Evolutionary conservation across 345 rosid genomes (phyloP).

Genomic region (Dipteronia dyeriana): DNA sequence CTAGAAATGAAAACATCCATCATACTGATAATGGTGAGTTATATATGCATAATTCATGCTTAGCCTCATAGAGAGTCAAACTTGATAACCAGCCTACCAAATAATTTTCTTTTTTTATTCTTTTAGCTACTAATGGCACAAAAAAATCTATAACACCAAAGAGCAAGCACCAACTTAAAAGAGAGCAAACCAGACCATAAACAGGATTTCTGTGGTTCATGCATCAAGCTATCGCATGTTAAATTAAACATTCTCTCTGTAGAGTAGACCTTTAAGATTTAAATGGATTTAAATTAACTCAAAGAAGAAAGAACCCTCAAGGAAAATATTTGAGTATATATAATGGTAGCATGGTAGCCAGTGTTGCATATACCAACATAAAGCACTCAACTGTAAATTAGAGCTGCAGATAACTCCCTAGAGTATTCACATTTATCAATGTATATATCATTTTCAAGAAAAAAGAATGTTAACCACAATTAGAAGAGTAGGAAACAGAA

Average conservation of each 20-base stretch:
- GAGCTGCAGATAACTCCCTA: neutral
- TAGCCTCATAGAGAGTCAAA: constrained; percentile 34
- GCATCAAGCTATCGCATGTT: neutral
- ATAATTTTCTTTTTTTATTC: neutral
- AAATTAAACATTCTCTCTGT: neutral
- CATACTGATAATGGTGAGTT: constrained; percentile 65
- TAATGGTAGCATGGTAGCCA: neutral
- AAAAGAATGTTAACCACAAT: neutral
- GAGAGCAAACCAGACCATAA: neutral
- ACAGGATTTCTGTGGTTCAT: neutral
- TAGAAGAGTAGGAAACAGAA: neutral
- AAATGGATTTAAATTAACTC: neutral
- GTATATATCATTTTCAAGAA: neutral
- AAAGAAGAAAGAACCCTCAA: neutral
- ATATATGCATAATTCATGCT: constrained; percentile 34
- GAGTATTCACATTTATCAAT: neutral
- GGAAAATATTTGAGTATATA: neutral
- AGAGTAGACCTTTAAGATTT: neutral
- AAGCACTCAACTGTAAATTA: neutral
- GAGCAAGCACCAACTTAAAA: constrained; percentile 3
- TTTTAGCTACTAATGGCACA: constrained; percentile 20
- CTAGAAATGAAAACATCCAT: constrained; percentile 97
- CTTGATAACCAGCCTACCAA: constrained; percentile 24
- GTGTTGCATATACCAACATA: neutral
- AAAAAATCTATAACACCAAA: constrained; percentile 11